These are phyloP conservation scores for Yamadazyma laniorum DNA, from an alignment of 805 yeast species.

Conservation along the genomic window DNA sequence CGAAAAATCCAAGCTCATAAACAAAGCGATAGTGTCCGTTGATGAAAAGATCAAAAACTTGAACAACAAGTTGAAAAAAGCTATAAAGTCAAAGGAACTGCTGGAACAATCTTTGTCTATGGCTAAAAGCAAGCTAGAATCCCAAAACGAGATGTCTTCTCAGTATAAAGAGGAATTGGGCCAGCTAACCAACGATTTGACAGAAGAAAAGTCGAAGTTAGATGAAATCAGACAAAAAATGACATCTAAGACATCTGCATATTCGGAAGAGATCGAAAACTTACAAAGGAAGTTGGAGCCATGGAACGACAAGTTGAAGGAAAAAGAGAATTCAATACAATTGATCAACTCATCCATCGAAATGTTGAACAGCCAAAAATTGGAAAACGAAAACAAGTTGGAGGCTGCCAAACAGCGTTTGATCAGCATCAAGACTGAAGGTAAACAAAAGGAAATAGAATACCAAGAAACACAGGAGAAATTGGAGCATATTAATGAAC, in stretches of 20 bases:
- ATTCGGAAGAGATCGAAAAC: slow-evolving; percentile 61
- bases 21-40: slow-evolving; percentile 58
- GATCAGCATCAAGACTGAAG: slow-evolving; percentile 45
- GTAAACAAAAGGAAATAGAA: slow-evolving; percentile 49
- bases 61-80: slow-evolving; percentile 55
- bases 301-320: slow-evolving; percentile 68
- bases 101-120: slow-evolving; percentile 47
- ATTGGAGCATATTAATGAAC: slow-evolving; percentile 47
- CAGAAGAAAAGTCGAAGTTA: slow-evolving; percentile 53
- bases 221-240: slow-evolving; percentile 64
- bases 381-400: slow-evolving; percentile 37
- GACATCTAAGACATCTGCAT: slow-evolving; percentile 68
- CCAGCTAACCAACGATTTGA: slow-evolving; percentile 44
- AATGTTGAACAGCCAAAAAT: slow-evolving; percentile 49
- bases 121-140: slow-evolving; percentile 46
- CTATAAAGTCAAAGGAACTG: slow-evolving; percentile 50
- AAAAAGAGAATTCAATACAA: slow-evolving; percentile 60
- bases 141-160: slow-evolving; percentile 43
- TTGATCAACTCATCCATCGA: slow-evolving; percentile 66
- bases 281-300: slow-evolving; percentile 75
- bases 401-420: slow-evolving; percentile 44
- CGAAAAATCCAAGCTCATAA: slow-evolving; percentile 32
- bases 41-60: slow-evolving; percentile 77
- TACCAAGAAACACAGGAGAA: slow-evolving; percentile 48
- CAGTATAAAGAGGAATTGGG: slow-evolving; percentile 46